phyloP scores from a whole-genome alignment of 768 basidiomycete genomes.

The Termitomyces sp. region DNA sequence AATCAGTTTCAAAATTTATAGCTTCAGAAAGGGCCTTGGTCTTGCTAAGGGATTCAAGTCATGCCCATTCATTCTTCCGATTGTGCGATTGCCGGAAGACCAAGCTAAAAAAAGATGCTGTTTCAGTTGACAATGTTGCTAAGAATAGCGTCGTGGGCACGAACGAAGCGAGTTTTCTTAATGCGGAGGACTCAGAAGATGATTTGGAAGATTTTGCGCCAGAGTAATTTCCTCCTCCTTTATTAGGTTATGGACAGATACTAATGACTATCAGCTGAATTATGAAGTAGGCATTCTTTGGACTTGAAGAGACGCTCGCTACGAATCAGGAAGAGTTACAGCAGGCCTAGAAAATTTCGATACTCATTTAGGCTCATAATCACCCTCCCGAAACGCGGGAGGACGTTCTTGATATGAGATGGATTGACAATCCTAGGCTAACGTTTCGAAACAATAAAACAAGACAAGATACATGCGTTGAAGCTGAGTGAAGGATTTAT shows the following conservation, averaged over 20 bases:
- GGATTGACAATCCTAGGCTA: too few species aligned
- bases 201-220: not conserved
- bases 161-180: not conserved
- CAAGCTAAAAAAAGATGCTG: not conserved
- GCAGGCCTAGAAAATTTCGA: not conserved
- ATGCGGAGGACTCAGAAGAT: not conserved
- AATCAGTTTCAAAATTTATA: slow-evolving; percentile 58
- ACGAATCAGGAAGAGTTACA: not conserved
- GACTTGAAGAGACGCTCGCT: not conserved
- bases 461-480: not conserved
- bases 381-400: too few species aligned
- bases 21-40: slow-evolving; percentile 57
- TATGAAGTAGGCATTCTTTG: not conserved
- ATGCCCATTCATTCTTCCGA: slow-evolving; percentile 35
- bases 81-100: slow-evolving; percentile 29
- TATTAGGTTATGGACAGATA: not conserved
- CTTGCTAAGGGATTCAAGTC: slow-evolving; percentile 41
- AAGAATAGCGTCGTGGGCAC: not conserved
- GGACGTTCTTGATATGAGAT: too few species aligned
- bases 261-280: not conserved
- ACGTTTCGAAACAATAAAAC: not conserved
- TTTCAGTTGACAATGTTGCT: not conserved
- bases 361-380: too few species aligned
- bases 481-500: too few species aligned
- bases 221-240: not conserved